These are phyloP conservation scores for Corymbia citriodora DNA, from an alignment of 441 rosid genomes.

Conservation along the genomic window DNA sequence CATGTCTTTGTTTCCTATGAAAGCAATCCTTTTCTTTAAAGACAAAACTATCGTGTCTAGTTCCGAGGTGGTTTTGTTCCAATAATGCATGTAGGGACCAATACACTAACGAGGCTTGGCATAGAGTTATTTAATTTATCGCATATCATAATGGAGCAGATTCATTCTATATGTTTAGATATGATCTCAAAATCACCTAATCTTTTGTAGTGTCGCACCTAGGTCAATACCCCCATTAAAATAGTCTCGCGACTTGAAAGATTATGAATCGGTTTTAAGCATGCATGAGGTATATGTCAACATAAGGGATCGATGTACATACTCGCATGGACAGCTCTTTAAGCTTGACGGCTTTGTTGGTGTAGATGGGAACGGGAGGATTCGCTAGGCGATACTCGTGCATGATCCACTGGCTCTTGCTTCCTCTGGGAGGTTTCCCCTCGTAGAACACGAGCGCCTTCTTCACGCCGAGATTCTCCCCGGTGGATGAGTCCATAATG, in stretches of 20 bases:
- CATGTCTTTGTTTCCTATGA: neutral
- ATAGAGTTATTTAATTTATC: neutral
- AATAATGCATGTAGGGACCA: neutral
- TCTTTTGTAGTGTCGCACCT: neutral
- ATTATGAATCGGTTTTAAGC: neutral
- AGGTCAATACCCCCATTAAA: neutral
- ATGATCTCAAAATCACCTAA: neutral
- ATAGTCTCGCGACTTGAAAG: neutral
- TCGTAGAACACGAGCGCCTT: neutral
- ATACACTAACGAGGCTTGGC: neutral
- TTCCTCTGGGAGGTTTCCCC: neutral
- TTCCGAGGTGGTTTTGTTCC: neutral
- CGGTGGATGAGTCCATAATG: neutral
- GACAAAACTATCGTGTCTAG: neutral
- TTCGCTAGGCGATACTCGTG: neutral
- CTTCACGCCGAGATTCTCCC: neutral
- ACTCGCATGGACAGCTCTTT: neutral
- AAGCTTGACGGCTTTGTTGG: neutral
- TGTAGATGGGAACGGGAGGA: neutral
- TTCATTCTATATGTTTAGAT: neutral
- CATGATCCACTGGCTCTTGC: slow-evolving; percentile 5
- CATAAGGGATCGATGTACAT: neutral
- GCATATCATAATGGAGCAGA: neutral
- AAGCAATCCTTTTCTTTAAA: neutral
- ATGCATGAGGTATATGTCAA: neutral